Evolutionary conservation across 495 filamentous ascomycete species (phyloP), one percentile per base, ranked within the genome.

Genomic region (Symbiotaphrina buchneri): DNA sequence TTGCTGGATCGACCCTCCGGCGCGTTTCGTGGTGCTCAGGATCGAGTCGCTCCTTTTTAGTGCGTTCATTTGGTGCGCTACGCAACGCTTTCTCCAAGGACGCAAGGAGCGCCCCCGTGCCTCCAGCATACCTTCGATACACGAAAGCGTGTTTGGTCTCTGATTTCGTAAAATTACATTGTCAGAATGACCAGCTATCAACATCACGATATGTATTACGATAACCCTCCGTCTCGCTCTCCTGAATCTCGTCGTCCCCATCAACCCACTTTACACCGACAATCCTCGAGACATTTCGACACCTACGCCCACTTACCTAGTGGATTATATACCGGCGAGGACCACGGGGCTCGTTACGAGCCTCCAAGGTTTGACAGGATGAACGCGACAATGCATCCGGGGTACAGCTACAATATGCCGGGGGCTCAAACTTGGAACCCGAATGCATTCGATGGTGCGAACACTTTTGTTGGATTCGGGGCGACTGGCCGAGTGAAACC

Each of bases 391-490:
- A 47, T 64, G 42, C 49, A 59, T 34, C 54, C 56, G 35, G 54
- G 49, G 18, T 70, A 70, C 41, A 61, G 58, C 8, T 73, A 70
- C 37, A 68, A 71, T 34, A 52, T 68, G 34, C 55, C 63, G 30
- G 65, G 61, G 20, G 65, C 65, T n/a, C 67, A 72, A 44, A 68
- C 66, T 4, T 75, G 71, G 69, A 75, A 74, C 33, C 57, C 62
- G 22, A 56, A 58, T 40, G 47, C 45, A 5, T 57, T 55, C 37
- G 39, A 33, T 19, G 30, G 37, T 27, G 63, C 32, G n/a, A 19
- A 19, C 14, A 27, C 22, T 11, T 27, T 34, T 21, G 32, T 18
- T n/a, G 22, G 20, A 1, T 23, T 34, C 22, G 32, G 32, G 18
- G 16, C 32, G 11, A 34, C 32, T 30, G 32, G 32, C 8, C 10